Conservation (phyloP, 2,329 filamentous ascomycete genomes). For the Fusarium sp. region DNA sequence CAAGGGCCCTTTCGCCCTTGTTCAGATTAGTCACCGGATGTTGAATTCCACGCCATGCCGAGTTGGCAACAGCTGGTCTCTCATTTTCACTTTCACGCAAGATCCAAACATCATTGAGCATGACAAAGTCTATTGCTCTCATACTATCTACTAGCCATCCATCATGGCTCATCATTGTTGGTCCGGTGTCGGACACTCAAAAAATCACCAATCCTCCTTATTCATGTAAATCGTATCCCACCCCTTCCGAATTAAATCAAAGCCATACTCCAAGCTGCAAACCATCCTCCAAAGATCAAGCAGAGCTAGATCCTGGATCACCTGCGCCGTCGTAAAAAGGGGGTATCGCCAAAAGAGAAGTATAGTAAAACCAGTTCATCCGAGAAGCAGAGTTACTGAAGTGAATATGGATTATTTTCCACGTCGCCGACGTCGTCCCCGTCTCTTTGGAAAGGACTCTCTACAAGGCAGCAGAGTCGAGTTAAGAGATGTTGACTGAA, state of each 20-base stretch:
- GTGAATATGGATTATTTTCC: constrained; percentile 40
- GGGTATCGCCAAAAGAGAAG: constrained; percentile 53
- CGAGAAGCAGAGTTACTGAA: constrained; percentile 42
- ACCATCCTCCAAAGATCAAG: constrained; percentile 38
- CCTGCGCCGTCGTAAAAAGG: constrained; percentile 42
- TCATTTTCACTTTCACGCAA: constrained; percentile 2
- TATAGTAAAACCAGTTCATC: constrained; percentile 45
- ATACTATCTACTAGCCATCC: constrained; percentile 42
- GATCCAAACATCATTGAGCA: constrained; percentile 14
- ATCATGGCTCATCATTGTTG: constrained; percentile 39
- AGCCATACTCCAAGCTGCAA: constrained; percentile 48
- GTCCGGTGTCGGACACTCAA: constrained; percentile 33
- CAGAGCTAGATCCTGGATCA: constrained; percentile 27
- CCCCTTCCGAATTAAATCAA: constrained; percentile 46
- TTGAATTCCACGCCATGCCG: constrained; percentile 10
- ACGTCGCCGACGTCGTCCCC: constrained; percentile 43
- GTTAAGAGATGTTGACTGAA: constrained; percentile 44
- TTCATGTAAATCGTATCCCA: constrained; percentile 42
- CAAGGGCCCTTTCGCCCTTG: constrained; percentile 13
- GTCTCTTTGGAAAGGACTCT: constrained; percentile 38
- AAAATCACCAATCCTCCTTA: constrained; percentile 45
- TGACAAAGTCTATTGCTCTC: constrained; percentile 39
- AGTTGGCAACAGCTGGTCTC: neutral
- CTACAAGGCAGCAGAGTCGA: constrained; percentile 41
- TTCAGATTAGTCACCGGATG: constrained; percentile 31